Evolutionary conservation across 805 yeast species (phyloP).

Genomic region (Cyberlindnera subsufficiens): DNA sequence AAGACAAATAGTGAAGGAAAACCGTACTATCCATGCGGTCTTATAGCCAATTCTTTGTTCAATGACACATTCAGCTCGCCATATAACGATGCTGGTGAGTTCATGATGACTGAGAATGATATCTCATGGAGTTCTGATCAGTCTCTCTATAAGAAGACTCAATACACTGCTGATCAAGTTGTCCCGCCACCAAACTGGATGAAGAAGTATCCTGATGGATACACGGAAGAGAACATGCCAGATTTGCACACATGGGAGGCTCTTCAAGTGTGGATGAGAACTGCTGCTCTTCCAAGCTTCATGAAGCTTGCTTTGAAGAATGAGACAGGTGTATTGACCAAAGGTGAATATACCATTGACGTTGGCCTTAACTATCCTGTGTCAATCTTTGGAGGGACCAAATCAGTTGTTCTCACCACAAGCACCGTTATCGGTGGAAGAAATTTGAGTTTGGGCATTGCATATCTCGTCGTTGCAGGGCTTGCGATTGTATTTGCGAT

Average conservation of each 20-base stretch:
- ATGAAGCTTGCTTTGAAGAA: conserved; percentile 73
- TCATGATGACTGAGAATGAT: conserved; percentile 35
- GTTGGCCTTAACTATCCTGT: conserved; percentile 81
- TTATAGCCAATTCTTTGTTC: conserved; percentile 87
- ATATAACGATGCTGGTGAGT: conserved; percentile 16
- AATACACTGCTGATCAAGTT: conserved; percentile 59
- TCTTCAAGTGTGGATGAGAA: conserved; percentile 96
- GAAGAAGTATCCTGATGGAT: conserved; percentile 75
- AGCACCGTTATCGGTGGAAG: conserved; percentile 84
- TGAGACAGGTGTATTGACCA: conserved; percentile 44
- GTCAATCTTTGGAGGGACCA: conserved; percentile 79
- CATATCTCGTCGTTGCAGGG: conserved; percentile 81
- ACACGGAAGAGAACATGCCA: conserved; percentile 76
- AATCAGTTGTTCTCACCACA: conserved; percentile 75
- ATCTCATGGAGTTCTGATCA: conserved; percentile 87
- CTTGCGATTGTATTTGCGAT: conserved; percentile 66
- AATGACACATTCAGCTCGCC: conserved; percentile 76
- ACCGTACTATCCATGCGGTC: conserved; percentile 88
- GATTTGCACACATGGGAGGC: conserved; percentile 73
- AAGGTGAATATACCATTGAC: conserved; percentile 66
- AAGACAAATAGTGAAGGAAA: conserved; percentile 44
- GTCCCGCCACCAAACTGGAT: conserved; percentile 96
- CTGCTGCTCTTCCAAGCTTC: conserved; percentile 89
- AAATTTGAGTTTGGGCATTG: conserved; percentile 76
- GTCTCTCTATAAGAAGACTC: conserved; percentile 64